These are phyloP conservation scores for Monilinia polystroma DNA, from an alignment of 2,329 filamentous ascomycete genomes.

Conservation along the genomic window DNA sequence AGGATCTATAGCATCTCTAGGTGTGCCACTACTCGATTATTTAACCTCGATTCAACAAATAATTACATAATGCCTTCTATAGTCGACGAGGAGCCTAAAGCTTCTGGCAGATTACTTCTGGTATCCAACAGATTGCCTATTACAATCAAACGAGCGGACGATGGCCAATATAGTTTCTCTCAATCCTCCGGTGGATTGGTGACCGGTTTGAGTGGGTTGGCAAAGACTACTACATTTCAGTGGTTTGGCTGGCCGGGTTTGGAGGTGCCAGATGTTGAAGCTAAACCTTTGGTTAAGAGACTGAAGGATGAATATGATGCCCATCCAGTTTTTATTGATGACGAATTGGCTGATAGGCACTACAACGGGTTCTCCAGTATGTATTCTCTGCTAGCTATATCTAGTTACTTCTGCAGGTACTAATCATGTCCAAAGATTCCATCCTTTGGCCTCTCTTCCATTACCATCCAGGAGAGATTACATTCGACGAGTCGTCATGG, in stretches of 20 bases:
- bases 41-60: neutral
- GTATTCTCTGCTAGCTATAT: conserved; percentile 38
- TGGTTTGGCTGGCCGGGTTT: conserved; percentile 99
- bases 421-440: conserved; percentile 60
- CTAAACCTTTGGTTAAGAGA: conserved; percentile 68
- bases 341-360: conserved; percentile 89
- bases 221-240: conserved; percentile 90
- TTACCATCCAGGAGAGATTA: conserved; percentile 97
- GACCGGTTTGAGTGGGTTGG: conserved; percentile 85
- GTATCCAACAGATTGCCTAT: conserved; percentile 95
- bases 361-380: conserved; percentile 98
- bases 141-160: conserved; percentile 90
- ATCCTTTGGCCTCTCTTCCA: conserved; percentile 99
- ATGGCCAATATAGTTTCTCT: conserved; percentile 88
- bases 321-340: conserved; percentile 87
- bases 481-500: conserved; percentile 95
- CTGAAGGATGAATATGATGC: conserved; percentile 86
- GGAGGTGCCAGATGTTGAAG: conserved; percentile 83
- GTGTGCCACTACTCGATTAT: neutral
- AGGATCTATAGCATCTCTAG: neutral
- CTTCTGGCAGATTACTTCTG: conserved; percentile 61
- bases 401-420: conserved; percentile 6
- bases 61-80: conserved; percentile 33
- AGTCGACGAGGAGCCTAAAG: conserved; percentile 30
- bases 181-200: conserved; percentile 97